Conservation (phyloP, 2,329 filamentous ascomycete species). For the Trichoderma sp. region DNA sequence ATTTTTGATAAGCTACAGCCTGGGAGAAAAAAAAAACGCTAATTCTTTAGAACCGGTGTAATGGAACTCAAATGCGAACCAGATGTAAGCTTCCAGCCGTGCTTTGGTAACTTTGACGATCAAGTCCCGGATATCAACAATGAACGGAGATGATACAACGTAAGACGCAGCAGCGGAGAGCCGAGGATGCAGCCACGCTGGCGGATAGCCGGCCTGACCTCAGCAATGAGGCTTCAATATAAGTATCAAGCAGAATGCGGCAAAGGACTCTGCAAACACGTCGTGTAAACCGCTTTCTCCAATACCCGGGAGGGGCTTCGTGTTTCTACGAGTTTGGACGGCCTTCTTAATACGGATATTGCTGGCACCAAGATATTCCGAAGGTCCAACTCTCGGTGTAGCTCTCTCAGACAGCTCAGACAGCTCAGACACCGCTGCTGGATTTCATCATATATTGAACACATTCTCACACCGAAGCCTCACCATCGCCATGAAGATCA, state of each 20-base stretch:
- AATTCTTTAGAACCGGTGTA: background rate
- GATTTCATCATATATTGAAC: background rate
- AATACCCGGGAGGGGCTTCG: background rate
- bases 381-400: background rate
- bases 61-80: background rate
- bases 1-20: background rate
- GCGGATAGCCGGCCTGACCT: background rate
- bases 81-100: background rate
- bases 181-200: background rate
- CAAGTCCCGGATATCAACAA: background rate
- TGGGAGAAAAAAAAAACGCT: background rate
- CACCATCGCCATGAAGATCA: conserved; percentile 20
- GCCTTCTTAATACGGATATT: background rate
- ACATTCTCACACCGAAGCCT: background rate
- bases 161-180: background rate
- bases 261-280: background rate
- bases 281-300: background rate
- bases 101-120: background rate
- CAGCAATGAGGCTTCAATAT: background rate
- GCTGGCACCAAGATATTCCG: background rate
- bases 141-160: background rate
- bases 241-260: background rate
- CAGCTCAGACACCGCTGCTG: background rate
- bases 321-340: background rate
- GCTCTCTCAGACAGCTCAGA: background rate